phyloP scores from a whole-genome alignment of 495 filamentous ascomycete genomes.

The Talaromyces thailandensis region DNA sequence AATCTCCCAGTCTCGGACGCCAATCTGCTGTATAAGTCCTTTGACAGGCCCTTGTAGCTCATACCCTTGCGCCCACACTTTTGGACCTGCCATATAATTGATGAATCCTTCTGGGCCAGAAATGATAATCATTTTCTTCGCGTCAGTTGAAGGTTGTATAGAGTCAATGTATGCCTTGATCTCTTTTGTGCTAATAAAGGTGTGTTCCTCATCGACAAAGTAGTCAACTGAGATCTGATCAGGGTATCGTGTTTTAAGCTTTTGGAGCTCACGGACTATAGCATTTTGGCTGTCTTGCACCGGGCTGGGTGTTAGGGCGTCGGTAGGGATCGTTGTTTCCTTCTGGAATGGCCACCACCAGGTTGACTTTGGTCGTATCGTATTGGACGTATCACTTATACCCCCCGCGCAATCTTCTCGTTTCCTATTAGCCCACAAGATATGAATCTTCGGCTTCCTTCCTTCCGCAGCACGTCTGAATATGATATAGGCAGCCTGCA shows the following conservation, averaged over 20 bases:
- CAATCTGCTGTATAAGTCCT: constrained; percentile 44
- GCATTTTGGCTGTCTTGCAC: background rate
- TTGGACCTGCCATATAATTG: constrained; percentile 65
- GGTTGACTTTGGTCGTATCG: background rate
- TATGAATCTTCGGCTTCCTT: constrained; percentile 37
- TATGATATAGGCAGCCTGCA: constrained; percentile 64
- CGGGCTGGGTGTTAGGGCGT: background rate
- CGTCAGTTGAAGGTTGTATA: constrained; percentile 9
- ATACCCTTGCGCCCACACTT: constrained; percentile 58
- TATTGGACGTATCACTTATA: constrained; percentile 18
- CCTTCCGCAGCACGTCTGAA: constrained; percentile 22
- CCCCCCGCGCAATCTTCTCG: constrained; percentile 50
- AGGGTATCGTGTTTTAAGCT: constrained; percentile 44
- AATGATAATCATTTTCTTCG: constrained; percentile 59
- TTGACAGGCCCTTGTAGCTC: constrained; percentile 62
- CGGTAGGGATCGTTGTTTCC: background rate
- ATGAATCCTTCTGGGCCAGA: constrained; percentile 91
- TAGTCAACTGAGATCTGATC: constrained; percentile 55
- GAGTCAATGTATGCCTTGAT: constrained; percentile 29
- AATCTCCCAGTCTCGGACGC: constrained; percentile 47
- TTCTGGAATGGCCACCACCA: background rate
- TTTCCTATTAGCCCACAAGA: constrained; percentile 60
- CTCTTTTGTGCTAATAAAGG: constrained; percentile 46
- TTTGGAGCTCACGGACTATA: constrained; percentile 54
- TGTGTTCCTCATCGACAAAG: constrained; percentile 69